Evolutionary conservation across 75 land plant genomes (phyloP), one percentile per base, ranked within the genome.

Genomic region (Gnetum montanum): DNA sequence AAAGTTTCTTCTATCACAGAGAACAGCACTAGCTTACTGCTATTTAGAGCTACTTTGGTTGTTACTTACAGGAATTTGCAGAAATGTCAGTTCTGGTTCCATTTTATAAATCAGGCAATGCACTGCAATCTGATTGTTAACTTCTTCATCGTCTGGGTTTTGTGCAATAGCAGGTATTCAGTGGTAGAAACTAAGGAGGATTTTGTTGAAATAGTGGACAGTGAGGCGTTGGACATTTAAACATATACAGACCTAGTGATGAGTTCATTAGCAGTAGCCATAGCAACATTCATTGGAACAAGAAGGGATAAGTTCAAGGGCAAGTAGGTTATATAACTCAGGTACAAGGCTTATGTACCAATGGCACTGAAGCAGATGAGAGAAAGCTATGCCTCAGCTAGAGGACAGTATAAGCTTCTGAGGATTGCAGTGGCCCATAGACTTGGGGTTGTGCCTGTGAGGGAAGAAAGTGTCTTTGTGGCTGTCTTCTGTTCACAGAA

Each of bases 391-490:
- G 8, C 60, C 4, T 63, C 61, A 4, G 93, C 93, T 19, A 58
- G 93, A 40, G 61, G 56, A 6, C 54, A 57, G 7, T 90, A 93
- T 93, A 19, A 44, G 28, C 50, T 90, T 16, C 33, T 51, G 22
- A 47, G 64, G 8, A 38, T 90, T 31, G 81, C 89, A 15, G 71
- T 73, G 28, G 85, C 80, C 7, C 97, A 91, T 67, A 67, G 94
- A 8, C 48, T 84, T 7, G 97, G 95, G 31, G 40, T 74, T 8
- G 95, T 91, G 7, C 71, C 81, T 8, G 75, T 91, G 3, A 83
- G 85, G 8, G 83, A 91, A 54, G 86, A 82, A 47, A 90, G 96
- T 47, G 85, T 90, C n/a, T 73, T 91, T 63, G 60, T 91, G 29
- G 94, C 94, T 77, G 18, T 88, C 97, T 11, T 68, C 94, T 8